These are phyloP conservation scores for Citrus hindsii DNA, from an alignment of 345 rosid species.

Conservation along the genomic window DNA sequence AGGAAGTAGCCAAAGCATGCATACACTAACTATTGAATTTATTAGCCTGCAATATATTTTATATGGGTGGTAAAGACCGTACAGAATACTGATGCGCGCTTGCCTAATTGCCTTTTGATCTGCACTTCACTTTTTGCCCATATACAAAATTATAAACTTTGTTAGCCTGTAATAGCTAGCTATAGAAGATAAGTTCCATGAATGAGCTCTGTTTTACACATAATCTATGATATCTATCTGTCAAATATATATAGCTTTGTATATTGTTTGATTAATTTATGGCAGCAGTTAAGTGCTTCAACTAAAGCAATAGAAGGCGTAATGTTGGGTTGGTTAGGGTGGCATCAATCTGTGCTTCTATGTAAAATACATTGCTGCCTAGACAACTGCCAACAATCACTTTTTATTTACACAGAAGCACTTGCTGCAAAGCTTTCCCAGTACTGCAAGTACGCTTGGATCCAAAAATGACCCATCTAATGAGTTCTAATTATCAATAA, in stretches of 20 bases:
- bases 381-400: constrained; percentile 11
- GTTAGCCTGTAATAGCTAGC: background rate
- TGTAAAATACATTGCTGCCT: constrained; percentile 10
- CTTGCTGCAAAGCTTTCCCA: background rate
- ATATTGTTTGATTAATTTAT: too few relatives aligned
- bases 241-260: background rate
- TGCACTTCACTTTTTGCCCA: background rate
- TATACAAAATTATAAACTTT: background rate
- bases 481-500: constrained; percentile 3
- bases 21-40: too few relatives aligned
- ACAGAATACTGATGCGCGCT: too few relatives aligned
- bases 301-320: background rate
- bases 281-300: constrained; percentile 6
- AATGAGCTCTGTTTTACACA: background rate
- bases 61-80: too few relatives aligned
- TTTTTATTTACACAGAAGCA: background rate
- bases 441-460: background rate
- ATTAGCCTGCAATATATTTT: too few relatives aligned
- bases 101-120: background rate
- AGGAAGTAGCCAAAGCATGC: too few relatives aligned
- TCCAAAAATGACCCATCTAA: constrained; percentile 12
- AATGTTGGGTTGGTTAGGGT: constrained; percentile 2
- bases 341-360: background rate
- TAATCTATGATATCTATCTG: background rate
- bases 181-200: background rate